Evolutionary conservation across 2,329 filamentous ascomycete species (phyloP), one percentile per base, ranked within the genome.

Genomic region (Fusarium siculi): DNA sequence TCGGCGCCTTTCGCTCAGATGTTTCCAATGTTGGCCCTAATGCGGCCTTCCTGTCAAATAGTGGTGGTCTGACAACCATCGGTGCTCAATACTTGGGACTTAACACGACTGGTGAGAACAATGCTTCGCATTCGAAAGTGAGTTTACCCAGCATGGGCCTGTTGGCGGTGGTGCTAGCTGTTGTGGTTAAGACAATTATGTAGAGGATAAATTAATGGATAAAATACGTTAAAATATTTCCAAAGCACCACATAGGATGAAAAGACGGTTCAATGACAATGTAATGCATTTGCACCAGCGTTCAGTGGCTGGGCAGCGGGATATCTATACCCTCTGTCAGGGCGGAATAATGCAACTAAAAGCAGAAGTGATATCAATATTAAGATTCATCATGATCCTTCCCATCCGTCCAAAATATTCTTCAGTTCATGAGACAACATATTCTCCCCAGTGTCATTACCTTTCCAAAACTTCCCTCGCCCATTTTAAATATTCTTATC

Each of bases 1-100:
- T 95, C 76, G 93, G 93, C 50, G 87, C 91, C 14, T 96, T 96
- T 79, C 88, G 93, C 58, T 90, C 89, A 7, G 83, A 87, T 55
- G 88, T 88, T 21, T 93, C 91, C 70, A 96, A 95, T 73, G 91
- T 95, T 11, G 93, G 93, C 0, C 86, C 90, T 7, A 93, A 95
- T 68, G 90, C 87, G 3, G 88, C 90, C 2, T 92, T 96, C 85
- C 85, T 96, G 52, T 91, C 90, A 77, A 84, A 88, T 46, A 85
- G 89, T 21, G 93, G 93, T 46, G 78, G 89, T 68, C 83, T 96
- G 70, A 95, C 93, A 3, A 90, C 94, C 74, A 92, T 96, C 72
- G 93, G 93, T 1, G 87, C 88, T 5, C 93, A 91, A 91, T 96
- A 96, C 80, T 81, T 96, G n/a, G 90, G 93, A 3, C 81, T 84